Evolutionary conservation across 345 rosid genomes (phyloP), one percentile per base, ranked within the genome.

Genomic region (Barbarea vulgaris): DNA sequence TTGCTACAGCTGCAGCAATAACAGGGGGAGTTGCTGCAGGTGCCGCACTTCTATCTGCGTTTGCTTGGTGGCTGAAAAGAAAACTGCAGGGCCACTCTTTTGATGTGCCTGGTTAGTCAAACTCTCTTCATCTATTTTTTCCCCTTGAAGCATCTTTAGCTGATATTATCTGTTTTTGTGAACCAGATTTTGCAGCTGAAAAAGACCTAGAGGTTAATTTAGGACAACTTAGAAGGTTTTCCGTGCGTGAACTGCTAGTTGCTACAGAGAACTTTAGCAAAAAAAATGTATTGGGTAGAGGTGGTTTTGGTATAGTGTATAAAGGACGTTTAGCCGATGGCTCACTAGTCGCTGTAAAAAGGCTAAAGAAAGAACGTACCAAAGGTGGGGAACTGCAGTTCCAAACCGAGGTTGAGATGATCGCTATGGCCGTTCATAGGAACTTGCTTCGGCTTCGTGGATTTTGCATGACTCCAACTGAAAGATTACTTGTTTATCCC

Each of bases 401-500:
- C 78, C 98, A 93, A 76, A 93, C 96, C 3, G 96, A 93, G 81
- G 93, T 93, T 28, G 97, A 93, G 83, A 84, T 93, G 84, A 89
- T 93, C 47, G 91, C 97, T 79, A 84, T 91, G 98, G 98, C 98
- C n/a, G 96, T 89, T 65, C 96, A 91, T 74, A 84, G 93, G 65
- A 91, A 93, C 73, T 80, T 93, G 76, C 90, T 93, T 73, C 88
- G 94, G 30, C 84, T 89, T 34, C 88, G 84, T 66, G 97, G 98
- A 34, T 91, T 93, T 86, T 93, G 97, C 85, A 91, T 93, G 94
- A 89, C 96, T 7, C 93, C 94, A 12, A 93, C 98, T 1, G 98
- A 93, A 74, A 85, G 98, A 66, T 74, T 93, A 75, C 90, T 93
- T 57, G 93, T 91, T 41, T 93, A 93, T 81, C 97, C 97, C 19